Percentiles rank a stretch among this genome's conserved stretches.
Conservation (phyloP, 768 basidiomycete genomes). For the Lentinus tigrinus region DNA sequence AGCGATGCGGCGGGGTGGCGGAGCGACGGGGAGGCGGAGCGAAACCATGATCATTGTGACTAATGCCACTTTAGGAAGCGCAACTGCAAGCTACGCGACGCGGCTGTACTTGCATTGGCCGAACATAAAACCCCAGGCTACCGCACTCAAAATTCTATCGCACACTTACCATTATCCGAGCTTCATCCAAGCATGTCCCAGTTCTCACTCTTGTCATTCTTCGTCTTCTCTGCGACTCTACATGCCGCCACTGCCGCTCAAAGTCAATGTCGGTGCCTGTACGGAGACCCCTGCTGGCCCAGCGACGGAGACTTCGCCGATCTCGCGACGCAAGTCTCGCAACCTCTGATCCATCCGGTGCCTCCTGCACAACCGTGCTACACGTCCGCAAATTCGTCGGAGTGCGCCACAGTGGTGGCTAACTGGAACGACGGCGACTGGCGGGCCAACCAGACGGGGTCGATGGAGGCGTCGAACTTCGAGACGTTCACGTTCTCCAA, state of each 20-base stretch:
- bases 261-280: slow-evolving; percentile 33
- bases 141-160: no score
- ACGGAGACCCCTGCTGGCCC: neutral
- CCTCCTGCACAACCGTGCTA: slow-evolving; percentile 45
- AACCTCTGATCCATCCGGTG: slow-evolving; percentile 41
- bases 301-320: slow-evolving; percentile 22
- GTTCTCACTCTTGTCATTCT: neutral
- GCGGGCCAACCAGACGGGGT: slow-evolving; percentile 40
- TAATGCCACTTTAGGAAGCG: no score
- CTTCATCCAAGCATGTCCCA: neutral
- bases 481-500: slow-evolving; percentile 36
- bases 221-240: neutral
- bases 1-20: no score
- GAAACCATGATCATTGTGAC: no score
- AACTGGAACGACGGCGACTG: slow-evolving; percentile 35
- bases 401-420: slow-evolving; percentile 34
- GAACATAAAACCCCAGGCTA: neutral
- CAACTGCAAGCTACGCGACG: no score
- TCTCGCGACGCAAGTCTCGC: slow-evolving; percentile 39
- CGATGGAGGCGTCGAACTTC: slow-evolving; percentile 35
- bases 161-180: no score
- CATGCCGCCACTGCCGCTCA: neutral
- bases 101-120: no score
- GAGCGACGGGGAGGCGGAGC: no score
- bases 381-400: slow-evolving; percentile 31